phyloP scores from a whole-genome alignment of 2,329 filamentous ascomycete genomes.

The Lasiodiplodia theobromae region DNA sequence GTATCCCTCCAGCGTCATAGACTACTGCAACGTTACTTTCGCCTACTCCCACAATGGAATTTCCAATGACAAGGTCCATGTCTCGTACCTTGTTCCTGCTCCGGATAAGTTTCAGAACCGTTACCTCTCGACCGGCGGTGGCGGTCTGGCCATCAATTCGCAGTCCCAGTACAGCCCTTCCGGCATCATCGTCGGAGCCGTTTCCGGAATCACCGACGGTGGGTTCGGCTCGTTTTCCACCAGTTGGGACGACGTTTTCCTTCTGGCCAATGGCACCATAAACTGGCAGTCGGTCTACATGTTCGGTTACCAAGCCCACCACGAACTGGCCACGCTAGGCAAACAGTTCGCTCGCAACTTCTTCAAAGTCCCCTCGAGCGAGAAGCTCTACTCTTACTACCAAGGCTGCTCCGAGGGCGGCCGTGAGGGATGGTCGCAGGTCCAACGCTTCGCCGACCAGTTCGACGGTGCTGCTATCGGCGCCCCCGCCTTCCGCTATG shows the following conservation, averaged over 20 bases:
- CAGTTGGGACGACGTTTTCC: constrained; percentile 44
- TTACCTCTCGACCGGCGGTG: constrained; percentile 56
- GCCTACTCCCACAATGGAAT: constrained; percentile 54
- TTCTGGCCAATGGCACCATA: constrained; percentile 55
- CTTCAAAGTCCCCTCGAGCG: constrained; percentile 39
- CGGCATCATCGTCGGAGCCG: constrained; percentile 56
- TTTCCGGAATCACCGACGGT: constrained; percentile 57
- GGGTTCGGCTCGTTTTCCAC: constrained; percentile 59
- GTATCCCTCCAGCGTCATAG: constrained; percentile 37
- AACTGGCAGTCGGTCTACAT: constrained; percentile 59
- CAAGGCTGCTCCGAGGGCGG: constrained; percentile 65
- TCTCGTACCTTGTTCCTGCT: constrained; percentile 54
- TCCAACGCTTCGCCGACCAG: constrained; percentile 59
- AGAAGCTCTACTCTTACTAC: constrained; percentile 57
- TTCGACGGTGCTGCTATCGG: constrained; percentile 57
- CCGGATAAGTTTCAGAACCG: constrained; percentile 54
- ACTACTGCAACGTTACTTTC: constrained; percentile 57
- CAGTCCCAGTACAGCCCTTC: constrained; percentile 44
- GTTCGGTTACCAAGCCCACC: constrained; percentile 60
- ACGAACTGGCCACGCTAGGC: constrained; percentile 60
- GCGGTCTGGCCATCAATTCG: constrained; percentile 56
- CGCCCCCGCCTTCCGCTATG: constrained; percentile 56
- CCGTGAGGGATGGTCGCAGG: constrained; percentile 57
- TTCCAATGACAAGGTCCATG: constrained; percentile 33
- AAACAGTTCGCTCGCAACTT: constrained; percentile 53